phyloP scores from a whole-genome alignment of 2,329 filamentous ascomycete genomes.

The Incumbomyces lentus region DNA sequence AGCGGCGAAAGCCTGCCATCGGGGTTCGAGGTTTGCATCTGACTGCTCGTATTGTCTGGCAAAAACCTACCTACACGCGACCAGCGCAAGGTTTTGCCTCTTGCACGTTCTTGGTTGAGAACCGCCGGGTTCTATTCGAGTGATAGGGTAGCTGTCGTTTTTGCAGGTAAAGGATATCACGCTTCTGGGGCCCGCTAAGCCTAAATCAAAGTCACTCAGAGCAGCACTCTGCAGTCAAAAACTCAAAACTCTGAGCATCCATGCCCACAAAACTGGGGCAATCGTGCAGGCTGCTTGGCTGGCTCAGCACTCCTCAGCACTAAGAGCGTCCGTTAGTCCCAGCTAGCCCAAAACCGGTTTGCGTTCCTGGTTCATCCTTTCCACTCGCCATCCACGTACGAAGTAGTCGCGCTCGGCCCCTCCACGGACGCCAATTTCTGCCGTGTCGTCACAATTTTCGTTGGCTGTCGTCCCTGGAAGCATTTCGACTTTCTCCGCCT shows the following conservation, averaged over 20 bases:
- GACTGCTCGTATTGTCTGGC: too few relatives aligned
- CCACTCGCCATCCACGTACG: too few relatives aligned
- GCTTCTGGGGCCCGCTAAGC: neutral
- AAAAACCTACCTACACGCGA: neutral
- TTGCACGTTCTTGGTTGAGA: neutral
- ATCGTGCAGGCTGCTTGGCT: neutral
- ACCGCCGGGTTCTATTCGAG: neutral
- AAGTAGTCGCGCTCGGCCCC: too few relatives aligned
- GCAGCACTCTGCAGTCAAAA: neutral
- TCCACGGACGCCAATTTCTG: too few relatives aligned
- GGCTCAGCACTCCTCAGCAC: constrained; percentile 2
- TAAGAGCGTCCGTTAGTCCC: neutral
- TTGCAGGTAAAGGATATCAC: constrained; percentile 1
- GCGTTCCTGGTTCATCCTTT: neutral
- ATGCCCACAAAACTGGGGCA: neutral
- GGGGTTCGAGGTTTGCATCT: too few relatives aligned
- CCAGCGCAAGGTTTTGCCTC: neutral
- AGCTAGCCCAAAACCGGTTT: neutral
- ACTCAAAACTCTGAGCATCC: neutral
- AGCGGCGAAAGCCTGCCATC: neutral
- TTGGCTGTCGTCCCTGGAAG: too few relatives aligned
- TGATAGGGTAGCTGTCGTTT: neutral
- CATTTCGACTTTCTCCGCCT: too few relatives aligned
- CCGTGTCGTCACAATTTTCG: too few relatives aligned
- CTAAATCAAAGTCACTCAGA: neutral